Evolutionary conservation across 1,284 basidiomycete genomes (phyloP), one percentile per base, ranked within the genome.

Genomic region (Dichomitus squalens): DNA sequence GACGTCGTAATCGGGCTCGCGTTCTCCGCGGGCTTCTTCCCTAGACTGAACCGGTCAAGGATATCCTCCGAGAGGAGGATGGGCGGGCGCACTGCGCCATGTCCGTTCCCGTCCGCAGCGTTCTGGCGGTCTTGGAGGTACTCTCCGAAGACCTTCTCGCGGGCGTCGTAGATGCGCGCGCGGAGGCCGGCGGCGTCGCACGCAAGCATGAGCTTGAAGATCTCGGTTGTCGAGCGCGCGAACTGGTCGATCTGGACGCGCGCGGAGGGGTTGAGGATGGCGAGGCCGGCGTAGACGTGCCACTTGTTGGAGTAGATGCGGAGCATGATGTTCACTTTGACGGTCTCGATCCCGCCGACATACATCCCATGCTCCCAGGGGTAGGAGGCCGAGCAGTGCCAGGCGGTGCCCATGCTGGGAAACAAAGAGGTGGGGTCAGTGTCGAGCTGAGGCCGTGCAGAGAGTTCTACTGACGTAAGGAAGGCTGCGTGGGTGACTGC

Each of bases 201-300:
- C n/a, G 86, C 83, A 31, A 98, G 81, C 95, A 99, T 98, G 67
- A 99, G 80, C 75, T 98, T 98, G 83, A 94, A 99, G 38, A 99
- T 80, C 59, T 93, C 95, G 4, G 92, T 93, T 6, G 87, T 86
- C 67, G 89, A 92, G 61, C 85, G 83, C 1, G 95, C 90, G 68
- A 89, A 99, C 72, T 97, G 90, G 68, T 94, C 83, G 63, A 99
- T 98, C 73, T 98, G 96, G 2, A 82, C 75, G 52, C 86, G 84
- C 0, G 97, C 96, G n/a, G 85, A 87, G 1, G 97, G 96, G 73
- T 99, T 99, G 62, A 98, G 84, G 68, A 99, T 92, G 0, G 97
- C 96, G 12, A 99, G 85, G 3, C 96, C 97, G 25, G 97, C 97
- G 72, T 99, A 99, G 66, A 99, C 96, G 76, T 99, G 97, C 96